phyloP scores from a whole-genome alignment of 768 basidiomycete genomes.

The Serendipita sp. region DNA sequence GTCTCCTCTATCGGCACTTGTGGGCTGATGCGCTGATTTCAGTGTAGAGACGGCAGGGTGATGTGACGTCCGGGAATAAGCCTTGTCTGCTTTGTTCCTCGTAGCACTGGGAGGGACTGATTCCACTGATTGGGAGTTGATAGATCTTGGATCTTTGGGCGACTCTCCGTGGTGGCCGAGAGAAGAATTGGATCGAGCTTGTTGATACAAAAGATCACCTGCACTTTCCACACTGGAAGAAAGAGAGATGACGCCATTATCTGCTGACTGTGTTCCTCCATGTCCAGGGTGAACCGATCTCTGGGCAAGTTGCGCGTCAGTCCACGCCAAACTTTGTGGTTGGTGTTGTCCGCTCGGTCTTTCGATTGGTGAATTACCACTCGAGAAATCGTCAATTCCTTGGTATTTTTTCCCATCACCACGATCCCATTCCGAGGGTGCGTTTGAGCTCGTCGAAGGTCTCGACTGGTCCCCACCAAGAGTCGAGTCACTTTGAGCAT shows the following conservation, averaged over 20 bases:
- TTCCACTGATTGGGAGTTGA: background rate
- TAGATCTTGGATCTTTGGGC: background rate
- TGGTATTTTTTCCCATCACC: background rate
- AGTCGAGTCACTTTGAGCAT: background rate
- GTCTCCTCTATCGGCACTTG: conserved; percentile 1
- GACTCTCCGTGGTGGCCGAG: background rate
- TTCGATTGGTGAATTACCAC: background rate
- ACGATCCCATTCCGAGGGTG: background rate
- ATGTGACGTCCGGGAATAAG: conserved; percentile 44
- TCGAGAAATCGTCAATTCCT: background rate
- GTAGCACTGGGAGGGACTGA: background rate
- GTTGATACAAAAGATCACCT: background rate
- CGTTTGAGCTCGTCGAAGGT: background rate
- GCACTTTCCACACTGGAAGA: background rate
- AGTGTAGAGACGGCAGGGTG: conserved; percentile 40
- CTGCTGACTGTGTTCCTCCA: background rate
- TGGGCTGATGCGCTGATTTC: conserved; percentile 13
- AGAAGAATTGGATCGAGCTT: background rate
- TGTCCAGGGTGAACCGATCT: background rate
- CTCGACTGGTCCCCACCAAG: background rate
- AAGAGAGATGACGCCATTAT: background rate
- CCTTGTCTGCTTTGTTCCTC: background rate
- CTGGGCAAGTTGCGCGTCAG: conserved; percentile 3
- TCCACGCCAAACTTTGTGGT: background rate
- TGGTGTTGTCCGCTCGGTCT: background rate